Evolutionary conservation across 345 rosid species (phyloP).

Genomic region (Sisymbrium irio): DNA sequence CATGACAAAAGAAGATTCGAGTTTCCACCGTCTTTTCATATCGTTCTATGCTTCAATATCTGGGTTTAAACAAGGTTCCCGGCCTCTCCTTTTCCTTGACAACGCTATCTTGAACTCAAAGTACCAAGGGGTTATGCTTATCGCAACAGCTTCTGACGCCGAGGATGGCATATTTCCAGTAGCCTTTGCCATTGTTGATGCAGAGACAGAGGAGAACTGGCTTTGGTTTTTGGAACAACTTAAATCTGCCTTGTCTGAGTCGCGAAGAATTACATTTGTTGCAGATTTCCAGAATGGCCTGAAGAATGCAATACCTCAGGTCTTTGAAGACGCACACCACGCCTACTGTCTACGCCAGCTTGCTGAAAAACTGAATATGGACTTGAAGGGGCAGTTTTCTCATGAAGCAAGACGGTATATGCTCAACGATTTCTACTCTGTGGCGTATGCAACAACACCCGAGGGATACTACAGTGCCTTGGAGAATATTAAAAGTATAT

Average conservation of each 20-base stretch:
- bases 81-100: conserved; percentile 87
- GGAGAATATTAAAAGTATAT: conserved; percentile 69
- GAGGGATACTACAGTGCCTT: conserved; percentile 56
- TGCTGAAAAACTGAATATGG: conserved; percentile 66
- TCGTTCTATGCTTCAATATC: conserved; percentile 78
- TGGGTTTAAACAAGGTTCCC: conserved; percentile 86
- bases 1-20: conserved; percentile 82
- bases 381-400: conserved; percentile 81
- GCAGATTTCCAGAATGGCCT: conserved; percentile 78
- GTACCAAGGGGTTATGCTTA: conserved; percentile 70
- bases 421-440: conserved; percentile 75
- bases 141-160: conserved; percentile 75
- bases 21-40: conserved; percentile 82
- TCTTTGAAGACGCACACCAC: conserved; percentile 72
- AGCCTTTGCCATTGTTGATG: conserved; percentile 80
- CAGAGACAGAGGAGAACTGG: conserved; percentile 87
- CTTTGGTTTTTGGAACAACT: conserved; percentile 79
- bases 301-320: conserved; percentile 60
- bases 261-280: conserved; percentile 66
- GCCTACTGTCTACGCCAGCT: conserved; percentile 79
- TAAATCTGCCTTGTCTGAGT: conserved; percentile 52
- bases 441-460: conserved; percentile 62
- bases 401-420: conserved; percentile 90
- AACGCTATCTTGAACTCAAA: conserved; percentile 67
- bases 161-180: conserved; percentile 81